Evolutionary conservation across 2,329 filamentous ascomycete species (phyloP), one percentile per base, ranked within the genome.

Genomic region (Leptographium wingfieldii): DNA sequence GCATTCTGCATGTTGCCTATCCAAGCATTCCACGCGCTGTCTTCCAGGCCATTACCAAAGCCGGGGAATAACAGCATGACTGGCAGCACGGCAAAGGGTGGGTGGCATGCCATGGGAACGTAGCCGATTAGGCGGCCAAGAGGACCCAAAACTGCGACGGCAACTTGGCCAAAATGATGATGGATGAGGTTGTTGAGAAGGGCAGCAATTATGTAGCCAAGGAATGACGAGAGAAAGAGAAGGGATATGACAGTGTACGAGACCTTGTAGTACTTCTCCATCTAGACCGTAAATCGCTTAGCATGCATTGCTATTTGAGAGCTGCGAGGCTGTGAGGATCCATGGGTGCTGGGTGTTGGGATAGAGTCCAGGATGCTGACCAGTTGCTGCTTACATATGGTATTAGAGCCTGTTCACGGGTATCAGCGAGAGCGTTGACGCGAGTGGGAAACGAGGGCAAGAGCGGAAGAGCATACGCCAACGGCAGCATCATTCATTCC

Each of bases 1-100:
- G 86, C 73, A 61, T 83, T 81, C 14, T 81, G 77, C 84, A 92
- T 88, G 66, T 85, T 86, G 12, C 88, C 88, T 25, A 82, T 70
- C 77, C 79, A 83, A 9, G 80, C 79, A 67, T 82, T 82, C 75
- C 80, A 84, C 3, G 74, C 80, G 61, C 74, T 78, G 64, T 83
- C 86, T 59, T 82, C 77, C 10, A 90, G 72, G 2, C 88, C 88
- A 68, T 86, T 90, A 1, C 87, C 87, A 56, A 88, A 84, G 1
- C 87, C 87, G 1, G 82, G 79, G 22, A 90, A 72, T 56, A 85
- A 77, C 67, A 86, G 83, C 31, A 84, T 76, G 16, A 88, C 71
- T 1, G 87, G 81, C 0, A 91, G 72, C 0, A 83, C 82, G 0
- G 85, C 81, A 66, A 84, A 90, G 0, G 85, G 85, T 1, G 87